Evolutionary conservation across 441 rosid species (phyloP).

Genomic region (Francoa sonchifolia): DNA sequence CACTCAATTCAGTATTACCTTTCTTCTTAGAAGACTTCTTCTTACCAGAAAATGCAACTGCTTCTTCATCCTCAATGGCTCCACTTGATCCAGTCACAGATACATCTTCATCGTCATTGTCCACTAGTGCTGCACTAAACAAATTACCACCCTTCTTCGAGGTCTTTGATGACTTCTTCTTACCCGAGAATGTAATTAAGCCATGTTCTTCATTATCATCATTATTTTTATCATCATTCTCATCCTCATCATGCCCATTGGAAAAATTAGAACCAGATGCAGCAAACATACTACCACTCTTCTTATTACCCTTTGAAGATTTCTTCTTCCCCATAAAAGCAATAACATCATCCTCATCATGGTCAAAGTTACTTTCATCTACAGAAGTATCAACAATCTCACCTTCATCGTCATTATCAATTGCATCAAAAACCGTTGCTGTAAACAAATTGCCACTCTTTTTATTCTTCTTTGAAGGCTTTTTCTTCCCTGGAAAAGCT

Average conservation of each 20-base stretch:
- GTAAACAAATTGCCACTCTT: constrained; percentile 28
- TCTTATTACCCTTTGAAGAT: constrained; percentile 38
- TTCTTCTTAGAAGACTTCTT: constrained; percentile 78
- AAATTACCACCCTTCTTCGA: constrained; percentile 40
- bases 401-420: constrained; percentile 34
- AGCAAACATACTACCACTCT: constrained; percentile 15
- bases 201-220: constrained; percentile 40
- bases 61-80: constrained; percentile 23
- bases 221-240: constrained; percentile 19
- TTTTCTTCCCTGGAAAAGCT: constrained; percentile 38
- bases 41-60: constrained; percentile 46
- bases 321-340: constrained; percentile 48
- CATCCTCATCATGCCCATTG: constrained; percentile 19
- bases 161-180: constrained; percentile 66
- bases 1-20: constrained; percentile 21
- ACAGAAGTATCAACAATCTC: constrained; percentile 19
- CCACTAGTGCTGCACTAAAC: constrained; percentile 36
- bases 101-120: constrained; percentile 35
- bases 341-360: constrained; percentile 21
- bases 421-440: constrained; percentile 42
- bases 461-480: constrained; percentile 34
- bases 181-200: constrained; percentile 45
- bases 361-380: constrained; percentile 16
- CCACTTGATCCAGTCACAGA: constrained; percentile 21
- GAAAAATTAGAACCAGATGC: constrained; percentile 22